Percentiles rank a stretch among this genome's conserved stretches.
Conservation (phyloP, 257 asterid genomes). For the Buddleja alternifolia region DNA sequence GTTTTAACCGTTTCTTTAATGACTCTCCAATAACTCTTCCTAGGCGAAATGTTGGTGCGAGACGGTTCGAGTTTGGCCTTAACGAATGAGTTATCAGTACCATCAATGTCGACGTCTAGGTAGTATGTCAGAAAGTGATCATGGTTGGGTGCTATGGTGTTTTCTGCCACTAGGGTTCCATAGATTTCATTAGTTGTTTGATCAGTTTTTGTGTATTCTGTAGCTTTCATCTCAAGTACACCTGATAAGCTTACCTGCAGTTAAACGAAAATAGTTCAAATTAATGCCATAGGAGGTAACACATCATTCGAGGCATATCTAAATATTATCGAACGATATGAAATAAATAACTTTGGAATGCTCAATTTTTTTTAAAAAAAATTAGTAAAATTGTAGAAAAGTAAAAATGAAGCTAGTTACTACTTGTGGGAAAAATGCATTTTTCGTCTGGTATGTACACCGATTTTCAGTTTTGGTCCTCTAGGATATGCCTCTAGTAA, state of each 20-base stretch:
- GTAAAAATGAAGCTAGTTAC: too few relatives aligned
- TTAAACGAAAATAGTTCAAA: too few relatives aligned
- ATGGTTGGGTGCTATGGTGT: slow-evolving; percentile 56
- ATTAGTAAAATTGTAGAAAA: too few relatives aligned
- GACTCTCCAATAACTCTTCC: slow-evolving; percentile 69
- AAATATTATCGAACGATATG: too few relatives aligned
- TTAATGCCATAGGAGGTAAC: too few relatives aligned
- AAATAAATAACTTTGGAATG: too few relatives aligned
- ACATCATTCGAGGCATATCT: too few relatives aligned
- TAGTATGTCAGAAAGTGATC: slow-evolving; percentile 70
- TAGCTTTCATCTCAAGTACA: slow-evolving; percentile 60
- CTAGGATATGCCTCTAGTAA: too few relatives aligned
- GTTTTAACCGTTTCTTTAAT: slow-evolving; percentile 54
- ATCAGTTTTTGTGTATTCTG: slow-evolving; percentile 34
- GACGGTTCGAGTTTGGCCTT: slow-evolving; percentile 47
- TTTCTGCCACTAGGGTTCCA: slow-evolving; percentile 63
- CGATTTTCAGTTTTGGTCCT: too few relatives aligned
- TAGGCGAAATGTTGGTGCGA: slow-evolving; percentile 38
- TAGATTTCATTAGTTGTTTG: slow-evolving; percentile 34
- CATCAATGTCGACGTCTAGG: slow-evolving; percentile 76
- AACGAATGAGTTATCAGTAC: slow-evolving; percentile 49
- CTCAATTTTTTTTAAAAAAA: too few relatives aligned
- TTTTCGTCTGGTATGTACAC: too few relatives aligned
- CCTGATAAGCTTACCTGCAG: slow-evolving; percentile 61
- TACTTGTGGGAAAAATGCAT: too few relatives aligned